Conservation (phyloP, 805 yeast genomes). For the Wickerhamiella kurtzmanii region DNA sequence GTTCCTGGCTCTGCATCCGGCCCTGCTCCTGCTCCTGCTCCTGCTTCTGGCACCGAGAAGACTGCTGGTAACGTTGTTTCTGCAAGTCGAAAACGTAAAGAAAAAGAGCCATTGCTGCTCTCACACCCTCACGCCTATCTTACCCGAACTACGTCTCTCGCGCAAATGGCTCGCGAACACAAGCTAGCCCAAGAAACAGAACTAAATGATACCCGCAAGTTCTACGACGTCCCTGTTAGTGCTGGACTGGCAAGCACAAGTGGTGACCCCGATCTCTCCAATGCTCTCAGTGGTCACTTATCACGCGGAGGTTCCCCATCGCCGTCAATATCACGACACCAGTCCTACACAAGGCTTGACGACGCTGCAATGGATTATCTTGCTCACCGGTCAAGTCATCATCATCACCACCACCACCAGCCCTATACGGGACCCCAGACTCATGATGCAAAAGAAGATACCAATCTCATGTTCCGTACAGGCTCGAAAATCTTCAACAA, state of each 20-base stretch:
- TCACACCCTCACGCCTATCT: constrained; percentile 2
- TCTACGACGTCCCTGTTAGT: constrained; percentile 4
- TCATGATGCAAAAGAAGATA: constrained; percentile 3
- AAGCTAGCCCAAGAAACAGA: constrained; percentile 4
- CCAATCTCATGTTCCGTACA: constrained; percentile 10
- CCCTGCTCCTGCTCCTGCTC: no score
- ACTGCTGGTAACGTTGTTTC: neutral
- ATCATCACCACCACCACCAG: neutral
- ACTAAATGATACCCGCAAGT: constrained; percentile 13
- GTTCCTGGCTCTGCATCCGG: no score
- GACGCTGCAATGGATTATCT: neutral
- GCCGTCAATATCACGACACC: neutral
- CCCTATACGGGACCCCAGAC: neutral
- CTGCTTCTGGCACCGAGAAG: no score
- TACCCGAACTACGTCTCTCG: constrained; percentile 14
- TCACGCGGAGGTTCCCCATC: neutral
- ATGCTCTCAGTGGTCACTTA: neutral
- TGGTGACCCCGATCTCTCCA: neutral
- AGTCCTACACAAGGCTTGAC: neutral
- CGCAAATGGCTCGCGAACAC: constrained; percentile 17
- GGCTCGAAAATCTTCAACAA: constrained; percentile 9
- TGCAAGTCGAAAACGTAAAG: constrained; percentile 1
- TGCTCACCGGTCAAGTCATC: neutral
- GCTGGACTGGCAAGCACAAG: neutral
- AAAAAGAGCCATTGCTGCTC: neutral